These are phyloP conservation scores for Tarenaya hassleriana DNA, from an alignment of 345 rosid genomes.

Conservation along the genomic window DNA sequence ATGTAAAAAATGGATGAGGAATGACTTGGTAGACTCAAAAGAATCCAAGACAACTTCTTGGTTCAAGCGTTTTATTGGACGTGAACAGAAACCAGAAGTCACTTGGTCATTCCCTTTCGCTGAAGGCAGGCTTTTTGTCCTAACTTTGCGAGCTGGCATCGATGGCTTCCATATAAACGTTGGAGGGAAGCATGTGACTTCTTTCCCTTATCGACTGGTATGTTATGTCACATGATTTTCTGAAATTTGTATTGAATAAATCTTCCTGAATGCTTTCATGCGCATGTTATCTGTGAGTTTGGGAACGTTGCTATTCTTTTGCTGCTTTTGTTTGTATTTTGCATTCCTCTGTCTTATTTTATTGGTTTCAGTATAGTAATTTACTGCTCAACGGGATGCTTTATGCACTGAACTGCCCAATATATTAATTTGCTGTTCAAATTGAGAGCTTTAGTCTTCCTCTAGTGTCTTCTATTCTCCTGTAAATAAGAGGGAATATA, in stretches of 20 bases:
- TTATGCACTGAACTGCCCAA: not conserved
- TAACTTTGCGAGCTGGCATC: constrained; percentile 89
- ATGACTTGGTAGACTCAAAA: constrained; percentile 63
- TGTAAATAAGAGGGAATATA: not conserved
- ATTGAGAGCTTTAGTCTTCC: not conserved
- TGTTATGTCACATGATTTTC: constrained; percentile 24
- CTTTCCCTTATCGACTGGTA: constrained; percentile 91
- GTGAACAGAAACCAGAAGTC: constrained; percentile 94
- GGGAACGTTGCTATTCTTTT: too few species aligned
- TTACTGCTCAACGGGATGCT: too few species aligned
- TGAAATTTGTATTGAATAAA: not conserved
- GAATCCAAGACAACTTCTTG: constrained; percentile 91
- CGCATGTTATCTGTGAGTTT: too few species aligned
- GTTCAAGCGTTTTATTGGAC: constrained; percentile 93
- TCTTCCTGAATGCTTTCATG: too few species aligned
- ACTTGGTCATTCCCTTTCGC: constrained; percentile 93
- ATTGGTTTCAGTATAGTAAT: too few species aligned
- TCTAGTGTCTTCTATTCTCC: not conserved
- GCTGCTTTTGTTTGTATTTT: too few species aligned
- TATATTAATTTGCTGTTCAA: not conserved
- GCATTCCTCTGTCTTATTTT: too few species aligned
- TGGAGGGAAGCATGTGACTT: constrained; percentile 87
- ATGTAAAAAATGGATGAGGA: constrained; percentile 90
- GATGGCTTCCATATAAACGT: constrained; percentile 86
- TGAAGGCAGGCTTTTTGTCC: constrained; percentile 74